phyloP scores from a whole-genome alignment of 345 rosid species.

The Microcos paniculata region DNA sequence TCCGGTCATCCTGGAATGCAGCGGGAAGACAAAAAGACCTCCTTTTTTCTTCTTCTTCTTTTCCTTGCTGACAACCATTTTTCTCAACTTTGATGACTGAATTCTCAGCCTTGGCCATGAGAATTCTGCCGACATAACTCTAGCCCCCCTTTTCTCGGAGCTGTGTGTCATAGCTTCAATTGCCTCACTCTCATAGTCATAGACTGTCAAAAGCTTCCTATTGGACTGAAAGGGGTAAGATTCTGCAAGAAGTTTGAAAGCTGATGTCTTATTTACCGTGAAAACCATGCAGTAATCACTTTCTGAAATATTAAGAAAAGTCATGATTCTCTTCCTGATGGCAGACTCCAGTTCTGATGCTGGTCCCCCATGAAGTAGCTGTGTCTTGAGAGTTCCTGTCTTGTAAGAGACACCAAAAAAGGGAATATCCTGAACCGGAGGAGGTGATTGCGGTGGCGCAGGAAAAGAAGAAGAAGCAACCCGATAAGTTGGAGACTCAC shows the following conservation, averaged over 20 bases:
- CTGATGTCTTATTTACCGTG: constrained; percentile 87
- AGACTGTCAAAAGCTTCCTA: constrained; percentile 69
- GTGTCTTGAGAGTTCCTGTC: constrained; percentile 75
- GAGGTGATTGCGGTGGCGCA: constrained; percentile 15
- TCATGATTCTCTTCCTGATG: constrained; percentile 76
- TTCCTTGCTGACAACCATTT: constrained; percentile 58
- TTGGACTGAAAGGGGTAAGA: constrained; percentile 75
- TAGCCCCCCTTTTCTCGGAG: constrained; percentile 76
- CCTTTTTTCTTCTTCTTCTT: constrained; percentile 53
- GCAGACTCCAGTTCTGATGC: constrained; percentile 64
- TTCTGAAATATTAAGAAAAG: constrained; percentile 69
- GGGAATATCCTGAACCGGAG: constrained; percentile 52
- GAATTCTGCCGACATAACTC: constrained; percentile 74
- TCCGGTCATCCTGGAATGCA: constrained; percentile 86
- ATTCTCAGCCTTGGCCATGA: constrained; percentile 88
- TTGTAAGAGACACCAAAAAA: constrained; percentile 78
- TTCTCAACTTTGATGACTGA: constrained; percentile 57
- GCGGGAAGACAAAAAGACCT: constrained; percentile 87
- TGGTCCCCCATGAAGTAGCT: constrained; percentile 71
- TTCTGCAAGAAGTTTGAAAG: constrained; percentile 85
- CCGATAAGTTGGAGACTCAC: constrained; percentile 37
- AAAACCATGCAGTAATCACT: constrained; percentile 83
- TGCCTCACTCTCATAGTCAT: constrained; percentile 88
- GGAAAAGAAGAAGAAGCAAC: constrained; percentile 40
- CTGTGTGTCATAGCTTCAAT: constrained; percentile 61